phyloP scores from a whole-genome alignment of 805 yeast species.

The Lipomyces lipofer region DNA sequence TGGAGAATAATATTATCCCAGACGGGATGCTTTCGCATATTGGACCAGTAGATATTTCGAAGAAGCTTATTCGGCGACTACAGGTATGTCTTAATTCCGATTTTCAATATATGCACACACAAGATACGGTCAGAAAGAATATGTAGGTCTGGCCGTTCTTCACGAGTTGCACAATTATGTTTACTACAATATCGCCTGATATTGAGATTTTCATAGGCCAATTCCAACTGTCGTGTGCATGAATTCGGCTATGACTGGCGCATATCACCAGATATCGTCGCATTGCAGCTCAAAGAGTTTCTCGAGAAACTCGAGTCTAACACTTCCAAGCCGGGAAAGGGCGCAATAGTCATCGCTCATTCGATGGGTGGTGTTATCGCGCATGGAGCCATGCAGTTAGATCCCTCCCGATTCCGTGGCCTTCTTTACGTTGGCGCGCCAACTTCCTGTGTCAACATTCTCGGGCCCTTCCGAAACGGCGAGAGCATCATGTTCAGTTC shows the following conservation, averaged over 20 bases:
- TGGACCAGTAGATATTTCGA: constrained; percentile 83
- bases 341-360: constrained; percentile 75
- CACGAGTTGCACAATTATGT: background rate
- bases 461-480: constrained; percentile 83
- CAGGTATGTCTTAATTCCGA: constrained; percentile 4
- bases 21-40: constrained; percentile 78
- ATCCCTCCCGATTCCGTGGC: constrained; percentile 71
- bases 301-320: constrained; percentile 49
- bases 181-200: background rate
- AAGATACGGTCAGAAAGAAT: too few species aligned
- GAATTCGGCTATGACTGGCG: constrained; percentile 97
- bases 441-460: constrained; percentile 75
- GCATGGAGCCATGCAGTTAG: constrained; percentile 70
- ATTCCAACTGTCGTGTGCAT: constrained; percentile 56
- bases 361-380: constrained; percentile 93
- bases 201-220: constrained; percentile 1
- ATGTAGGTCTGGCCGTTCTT: background rate
- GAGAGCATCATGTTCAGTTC: constrained; percentile 77
- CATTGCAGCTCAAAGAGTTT: constrained; percentile 53
- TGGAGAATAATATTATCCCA: constrained; percentile 59
- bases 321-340: constrained; percentile 49
- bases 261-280: constrained; percentile 58
- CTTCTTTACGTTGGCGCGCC: constrained; percentile 83
- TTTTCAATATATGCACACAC: background rate
- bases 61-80: constrained; percentile 57